Conservation (phyloP, 1,139 yeast species). For the Candida mesenterica region DNA sequence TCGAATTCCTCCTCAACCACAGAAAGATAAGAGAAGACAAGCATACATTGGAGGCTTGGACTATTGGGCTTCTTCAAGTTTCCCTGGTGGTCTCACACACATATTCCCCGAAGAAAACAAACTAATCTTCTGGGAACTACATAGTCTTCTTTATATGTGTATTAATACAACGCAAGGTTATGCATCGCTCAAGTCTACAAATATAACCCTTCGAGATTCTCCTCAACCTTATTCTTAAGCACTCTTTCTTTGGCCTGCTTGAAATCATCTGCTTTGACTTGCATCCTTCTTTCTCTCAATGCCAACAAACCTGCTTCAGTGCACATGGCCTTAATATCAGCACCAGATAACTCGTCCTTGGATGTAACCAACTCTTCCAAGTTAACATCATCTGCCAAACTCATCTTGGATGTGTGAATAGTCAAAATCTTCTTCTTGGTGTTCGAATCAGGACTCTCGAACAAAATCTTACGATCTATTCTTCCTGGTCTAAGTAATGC, state of each 20-base stretch:
- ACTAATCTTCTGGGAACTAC: no score
- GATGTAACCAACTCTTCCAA: constrained; percentile 87
- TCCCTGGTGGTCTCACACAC: no score
- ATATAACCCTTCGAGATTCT: constrained; percentile 92
- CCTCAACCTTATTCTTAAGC: constrained; percentile 95
- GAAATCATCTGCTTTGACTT: constrained; percentile 93
- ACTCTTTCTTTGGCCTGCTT: constrained; percentile 95
- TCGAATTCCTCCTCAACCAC: no score
- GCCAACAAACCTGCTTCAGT: constrained; percentile 98
- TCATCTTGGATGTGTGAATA: constrained; percentile 96
- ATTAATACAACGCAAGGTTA: no score
- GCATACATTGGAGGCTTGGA: no score
- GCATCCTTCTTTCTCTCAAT: constrained; percentile 96
- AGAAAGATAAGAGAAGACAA: no score
- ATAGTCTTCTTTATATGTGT: no score
- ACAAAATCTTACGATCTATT: constrained; percentile 94
- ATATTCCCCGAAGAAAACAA: no score
- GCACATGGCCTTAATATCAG: constrained; percentile 97
- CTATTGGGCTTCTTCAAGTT: no score
- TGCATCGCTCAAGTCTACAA: no score
- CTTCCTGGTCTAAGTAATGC: constrained; percentile 98
- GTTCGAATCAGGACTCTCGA: constrained; percentile 91
- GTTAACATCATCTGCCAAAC: constrained; percentile 80
- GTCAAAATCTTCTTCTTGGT: constrained; percentile 92
- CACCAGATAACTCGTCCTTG: constrained; percentile 95